These are phyloP conservation scores for Kokia cookei DNA, from an alignment of 441 rosid genomes.

Conservation along the genomic window DNA sequence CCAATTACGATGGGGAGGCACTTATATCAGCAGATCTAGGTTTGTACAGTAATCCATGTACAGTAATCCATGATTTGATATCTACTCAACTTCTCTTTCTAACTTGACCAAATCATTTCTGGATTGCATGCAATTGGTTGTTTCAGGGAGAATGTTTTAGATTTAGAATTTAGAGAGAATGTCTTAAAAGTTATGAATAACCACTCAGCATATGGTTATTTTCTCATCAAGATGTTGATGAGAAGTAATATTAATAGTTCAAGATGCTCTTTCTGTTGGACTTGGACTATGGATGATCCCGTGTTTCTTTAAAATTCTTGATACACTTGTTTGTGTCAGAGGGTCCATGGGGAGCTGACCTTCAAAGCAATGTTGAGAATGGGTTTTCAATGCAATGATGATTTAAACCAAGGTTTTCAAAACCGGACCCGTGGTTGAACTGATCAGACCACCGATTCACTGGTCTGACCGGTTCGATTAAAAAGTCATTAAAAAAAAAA, in stretches of 20 bases:
- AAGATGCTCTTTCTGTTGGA: background rate
- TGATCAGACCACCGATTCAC: too few species aligned
- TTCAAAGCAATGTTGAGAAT: background rate
- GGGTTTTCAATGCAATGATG: background rate
- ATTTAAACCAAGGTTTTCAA: too few species aligned
- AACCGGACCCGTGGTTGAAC: too few species aligned
- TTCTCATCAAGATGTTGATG: background rate
- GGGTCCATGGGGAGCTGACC: background rate
- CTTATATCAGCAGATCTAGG: constrained; percentile 88
- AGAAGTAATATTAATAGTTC: background rate
- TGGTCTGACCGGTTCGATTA: too few species aligned
- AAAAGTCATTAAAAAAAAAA: too few species aligned
- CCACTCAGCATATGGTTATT: background rate
- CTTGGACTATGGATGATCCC: background rate
- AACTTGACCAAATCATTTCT: background rate
- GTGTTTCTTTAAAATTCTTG: background rate
- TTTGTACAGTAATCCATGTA: constrained; percentile 16
- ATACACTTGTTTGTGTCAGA: background rate
- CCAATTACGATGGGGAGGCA: constrained; percentile 77
- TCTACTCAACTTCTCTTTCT: background rate
- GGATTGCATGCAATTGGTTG: background rate
- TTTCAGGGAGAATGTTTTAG: background rate
- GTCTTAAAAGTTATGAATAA: background rate
- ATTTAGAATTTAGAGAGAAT: background rate
- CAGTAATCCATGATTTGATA: background rate